Conservation (phyloP, 2,329 filamentous ascomycete genomes). For the Fusarium sp. region DNA sequence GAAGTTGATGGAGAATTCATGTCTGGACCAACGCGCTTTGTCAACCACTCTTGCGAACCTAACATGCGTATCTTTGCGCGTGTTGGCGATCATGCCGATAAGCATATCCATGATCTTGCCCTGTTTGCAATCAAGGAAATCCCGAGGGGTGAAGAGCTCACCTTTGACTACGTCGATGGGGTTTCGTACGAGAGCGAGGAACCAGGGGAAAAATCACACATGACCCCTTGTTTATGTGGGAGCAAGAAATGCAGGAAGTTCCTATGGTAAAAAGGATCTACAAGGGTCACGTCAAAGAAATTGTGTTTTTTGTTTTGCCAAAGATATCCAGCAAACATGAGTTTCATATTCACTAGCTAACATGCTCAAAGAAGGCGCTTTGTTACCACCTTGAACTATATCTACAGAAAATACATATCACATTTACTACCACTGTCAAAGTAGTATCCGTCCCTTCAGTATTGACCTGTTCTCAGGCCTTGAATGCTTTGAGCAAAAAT, state of each 20-base stretch:
- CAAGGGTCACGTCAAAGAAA: neutral
- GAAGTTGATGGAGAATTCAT: slow-evolving; percentile 79
- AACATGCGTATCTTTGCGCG: slow-evolving; percentile 84
- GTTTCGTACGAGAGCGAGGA: slow-evolving; percentile 63
- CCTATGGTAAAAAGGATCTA: slow-evolving; percentile 65
- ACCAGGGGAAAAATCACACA: slow-evolving; percentile 57
- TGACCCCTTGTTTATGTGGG: slow-evolving; percentile 71
- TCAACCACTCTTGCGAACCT: slow-evolving; percentile 85
- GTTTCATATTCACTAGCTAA: neutral
- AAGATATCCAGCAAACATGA: neutral
- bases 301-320: neutral
- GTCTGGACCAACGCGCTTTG: slow-evolving; percentile 82
- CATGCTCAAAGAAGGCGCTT: neutral
- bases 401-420: neutral
- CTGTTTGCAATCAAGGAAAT: slow-evolving; percentile 79
- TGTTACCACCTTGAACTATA: neutral
- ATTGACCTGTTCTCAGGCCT: neutral
- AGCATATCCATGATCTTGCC: slow-evolving; percentile 79
- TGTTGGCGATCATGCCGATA: slow-evolving; percentile 80
- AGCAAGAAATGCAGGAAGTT: slow-evolving; percentile 74
- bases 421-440: neutral
- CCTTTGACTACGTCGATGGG: slow-evolving; percentile 82
- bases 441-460: neutral
- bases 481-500: neutral
- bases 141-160: slow-evolving; percentile 73